Evolutionary conservation across 73 alveolate species (phyloP).

Genomic region (Uronychia binucleata): DNA sequence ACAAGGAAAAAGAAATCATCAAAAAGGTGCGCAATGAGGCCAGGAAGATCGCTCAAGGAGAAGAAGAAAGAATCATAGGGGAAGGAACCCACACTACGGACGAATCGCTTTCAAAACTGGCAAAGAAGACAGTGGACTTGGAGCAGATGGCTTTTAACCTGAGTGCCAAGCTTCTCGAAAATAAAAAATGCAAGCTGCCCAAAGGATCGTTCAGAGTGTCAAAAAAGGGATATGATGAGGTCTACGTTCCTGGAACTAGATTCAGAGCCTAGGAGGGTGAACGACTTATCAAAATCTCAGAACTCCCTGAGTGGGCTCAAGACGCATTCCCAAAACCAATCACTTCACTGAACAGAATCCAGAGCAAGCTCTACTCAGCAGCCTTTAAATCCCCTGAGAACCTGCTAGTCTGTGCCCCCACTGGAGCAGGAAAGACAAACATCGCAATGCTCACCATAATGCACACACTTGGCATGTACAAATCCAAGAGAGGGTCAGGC

Average conservation of each 20-base stretch:
- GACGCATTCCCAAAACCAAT: slow-evolving; percentile 84
- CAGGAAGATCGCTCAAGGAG: not conserved
- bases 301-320: slow-evolving; percentile 92
- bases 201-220: slow-evolving; percentile 76
- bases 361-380: slow-evolving; percentile 77
- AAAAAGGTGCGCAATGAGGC: not conserved
- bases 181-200: slow-evolving; percentile 84
- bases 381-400: slow-evolving; percentile 93
- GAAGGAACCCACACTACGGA: slow-evolving; percentile 21
- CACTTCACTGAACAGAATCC: slow-evolving; percentile 64
- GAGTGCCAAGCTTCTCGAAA: slow-evolving; percentile 85
- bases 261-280: slow-evolving; percentile 61
- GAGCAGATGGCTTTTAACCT: slow-evolving; percentile 70
- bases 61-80: not conserved
- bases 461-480: slow-evolving; percentile 73
- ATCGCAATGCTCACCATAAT: slow-evolving; percentile 91
- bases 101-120: slow-evolving; percentile 5
- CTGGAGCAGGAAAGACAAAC: slow-evolving; percentile 99
- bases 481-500: not conserved
- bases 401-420: slow-evolving; percentile 98
- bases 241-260: slow-evolving; percentile 86
- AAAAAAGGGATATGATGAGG: slow-evolving; percentile 95
- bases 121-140: slow-evolving; percentile 79
- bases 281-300: slow-evolving; percentile 66
- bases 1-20: slow-evolving; percentile 9